Percentiles rank a stretch among this genome's conserved stretches.
phyloP scores from a whole-genome alignment of 1,284 basidiomycete species.

The Trichosporon coremiiforme region DNA sequence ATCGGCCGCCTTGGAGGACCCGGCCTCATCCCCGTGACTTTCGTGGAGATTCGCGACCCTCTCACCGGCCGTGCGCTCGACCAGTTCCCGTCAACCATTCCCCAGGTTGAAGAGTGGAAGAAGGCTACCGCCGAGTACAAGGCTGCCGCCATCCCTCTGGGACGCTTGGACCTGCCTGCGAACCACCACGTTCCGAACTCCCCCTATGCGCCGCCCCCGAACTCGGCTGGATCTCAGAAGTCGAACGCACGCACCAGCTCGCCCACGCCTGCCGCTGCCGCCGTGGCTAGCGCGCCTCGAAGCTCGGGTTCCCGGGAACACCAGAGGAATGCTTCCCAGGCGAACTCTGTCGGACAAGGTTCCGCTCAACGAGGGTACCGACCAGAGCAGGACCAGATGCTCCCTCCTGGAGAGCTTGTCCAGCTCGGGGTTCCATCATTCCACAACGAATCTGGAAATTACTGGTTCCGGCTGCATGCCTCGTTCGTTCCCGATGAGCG shows the following conservation, averaged over 20 bases:
- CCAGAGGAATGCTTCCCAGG: slow-evolving; percentile 23
- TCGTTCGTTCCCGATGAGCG: slow-evolving; percentile 77
- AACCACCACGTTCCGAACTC: slow-evolving; percentile 51
- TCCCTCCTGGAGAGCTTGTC: slow-evolving; percentile 80
- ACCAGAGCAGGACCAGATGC: slow-evolving; percentile 51
- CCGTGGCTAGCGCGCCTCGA: not conserved
- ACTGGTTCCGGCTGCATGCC: slow-evolving; percentile 95
- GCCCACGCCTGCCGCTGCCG: not conserved
- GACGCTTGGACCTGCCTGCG: slow-evolving; percentile 73
- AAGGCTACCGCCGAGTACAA: slow-evolving; percentile 92
- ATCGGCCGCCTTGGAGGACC: slow-evolving; percentile 92
- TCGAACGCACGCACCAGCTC: slow-evolving; percentile 16
- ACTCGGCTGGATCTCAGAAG: slow-evolving; percentile 14
- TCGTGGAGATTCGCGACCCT: slow-evolving; percentile 94
- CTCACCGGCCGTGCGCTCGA: slow-evolving; percentile 70
- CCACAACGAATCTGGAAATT: slow-evolving; percentile 93
- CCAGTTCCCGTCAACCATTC: slow-evolving; percentile 76
- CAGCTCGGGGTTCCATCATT: slow-evolving; percentile 90
- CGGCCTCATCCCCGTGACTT: slow-evolving; percentile 93
- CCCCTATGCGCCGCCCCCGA: slow-evolving; percentile 42
- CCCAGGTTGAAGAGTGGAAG: slow-evolving; percentile 98
- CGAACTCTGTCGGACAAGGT: slow-evolving; percentile 23
- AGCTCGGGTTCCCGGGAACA: slow-evolving; percentile 9
- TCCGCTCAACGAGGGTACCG: slow-evolving; percentile 36
- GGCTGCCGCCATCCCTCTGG: slow-evolving; percentile 90